Conservation (phyloP, 2,329 filamentous ascomycete genomes). For the Tolypocladium ovalisporum region DNA sequence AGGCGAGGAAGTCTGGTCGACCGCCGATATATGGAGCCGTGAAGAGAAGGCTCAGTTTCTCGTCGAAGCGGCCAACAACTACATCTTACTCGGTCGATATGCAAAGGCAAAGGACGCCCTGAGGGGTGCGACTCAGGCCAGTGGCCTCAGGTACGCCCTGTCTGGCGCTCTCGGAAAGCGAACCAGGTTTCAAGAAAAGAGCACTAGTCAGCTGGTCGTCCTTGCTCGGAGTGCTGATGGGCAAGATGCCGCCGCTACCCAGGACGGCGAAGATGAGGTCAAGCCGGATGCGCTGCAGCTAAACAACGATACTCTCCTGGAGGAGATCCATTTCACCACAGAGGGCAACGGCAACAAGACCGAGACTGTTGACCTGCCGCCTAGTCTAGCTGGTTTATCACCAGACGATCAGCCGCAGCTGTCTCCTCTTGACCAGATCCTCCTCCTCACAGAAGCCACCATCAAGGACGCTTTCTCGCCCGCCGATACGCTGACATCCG, state of each 20-base stretch:
- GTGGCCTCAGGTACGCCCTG: slow-evolving; percentile 69
- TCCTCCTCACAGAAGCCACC: slow-evolving; percentile 76
- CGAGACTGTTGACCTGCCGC: slow-evolving; percentile 37
- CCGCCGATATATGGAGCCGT: slow-evolving; percentile 23
- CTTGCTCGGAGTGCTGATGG: slow-evolving; percentile 62
- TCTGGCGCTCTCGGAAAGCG: slow-evolving; percentile 81
- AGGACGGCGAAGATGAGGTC: slow-evolving; percentile 12
- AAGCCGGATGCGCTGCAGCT: slow-evolving; percentile 62
- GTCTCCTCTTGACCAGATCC: slow-evolving; percentile 76
- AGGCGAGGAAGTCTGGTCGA: slow-evolving; percentile 24
- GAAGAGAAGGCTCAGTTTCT: slow-evolving; percentile 58
- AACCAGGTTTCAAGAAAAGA: slow-evolving; percentile 69
- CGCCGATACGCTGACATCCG: slow-evolving; percentile 73
- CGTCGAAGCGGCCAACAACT: slow-evolving; percentile 71
- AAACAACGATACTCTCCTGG: slow-evolving; percentile 88
- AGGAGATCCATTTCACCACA: slow-evolving; percentile 70
- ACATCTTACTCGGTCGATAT: slow-evolving; percentile 77
- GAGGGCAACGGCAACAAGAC: slow-evolving; percentile 28
- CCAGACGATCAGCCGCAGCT: slow-evolving; percentile 76
- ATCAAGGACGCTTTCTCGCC: slow-evolving; percentile 83
- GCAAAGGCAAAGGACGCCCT: slow-evolving; percentile 63
- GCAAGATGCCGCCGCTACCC: slow-evolving; percentile 9
- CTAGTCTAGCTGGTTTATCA: slow-evolving; percentile 51
- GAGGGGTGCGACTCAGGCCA: slow-evolving; percentile 51
- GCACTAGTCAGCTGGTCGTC: slow-evolving; percentile 81